phyloP scores from a whole-genome alignment of 2,329 filamentous ascomycete species.

The Penicillium brevicompactum region DNA sequence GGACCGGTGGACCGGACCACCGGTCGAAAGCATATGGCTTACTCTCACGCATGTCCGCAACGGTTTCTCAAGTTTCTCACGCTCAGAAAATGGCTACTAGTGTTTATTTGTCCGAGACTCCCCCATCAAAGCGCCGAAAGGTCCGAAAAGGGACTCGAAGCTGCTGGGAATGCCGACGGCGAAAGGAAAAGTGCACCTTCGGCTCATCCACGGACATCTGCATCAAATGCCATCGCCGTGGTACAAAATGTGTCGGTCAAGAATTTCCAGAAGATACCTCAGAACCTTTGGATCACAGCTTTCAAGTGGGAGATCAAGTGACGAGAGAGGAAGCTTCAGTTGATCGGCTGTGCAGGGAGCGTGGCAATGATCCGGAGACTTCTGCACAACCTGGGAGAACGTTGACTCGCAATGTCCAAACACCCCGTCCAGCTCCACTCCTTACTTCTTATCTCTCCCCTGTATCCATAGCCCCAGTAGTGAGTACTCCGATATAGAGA shows the following conservation, averaged over 20 bases:
- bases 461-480: background rate
- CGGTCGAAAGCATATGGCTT: background rate
- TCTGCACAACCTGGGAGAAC: background rate
- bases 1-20: background rate
- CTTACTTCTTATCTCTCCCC: background rate
- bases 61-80: background rate
- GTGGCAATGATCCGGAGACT: background rate
- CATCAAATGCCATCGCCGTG: conserved; percentile 17
- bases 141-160: conserved; percentile 12
- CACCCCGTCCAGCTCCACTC: background rate
- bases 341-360: background rate
- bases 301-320: background rate
- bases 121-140: conserved; percentile 11
- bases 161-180: conserved; percentile 7
- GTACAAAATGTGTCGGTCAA: conserved; percentile 49
- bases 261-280: conserved; percentile 45
- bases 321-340: background rate
- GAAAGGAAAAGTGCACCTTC: conserved; percentile 14
- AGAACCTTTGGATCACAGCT: background rate
- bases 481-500: background rate
- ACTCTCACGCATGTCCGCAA: background rate
- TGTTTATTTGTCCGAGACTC: background rate
- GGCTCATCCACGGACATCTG: conserved; percentile 11
- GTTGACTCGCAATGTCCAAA: background rate
- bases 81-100: background rate